phyloP scores from a whole-genome alignment of 352 stramenopile species.

The Globisporangium splendens region DNA sequence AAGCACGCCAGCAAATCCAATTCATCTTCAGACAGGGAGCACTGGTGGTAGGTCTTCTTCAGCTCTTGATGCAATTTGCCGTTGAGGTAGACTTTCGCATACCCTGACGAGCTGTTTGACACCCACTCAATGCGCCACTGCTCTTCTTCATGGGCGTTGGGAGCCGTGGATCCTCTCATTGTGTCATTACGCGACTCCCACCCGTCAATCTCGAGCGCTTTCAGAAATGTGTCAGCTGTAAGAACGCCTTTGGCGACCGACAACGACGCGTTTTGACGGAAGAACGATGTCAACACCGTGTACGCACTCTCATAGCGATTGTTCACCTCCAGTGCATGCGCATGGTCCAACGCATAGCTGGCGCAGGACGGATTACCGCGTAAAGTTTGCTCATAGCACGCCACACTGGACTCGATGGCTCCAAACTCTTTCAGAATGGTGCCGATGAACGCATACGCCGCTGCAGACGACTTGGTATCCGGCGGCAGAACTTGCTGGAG shows the following conservation, averaged over 20 bases:
- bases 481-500: constrained; percentile 38
- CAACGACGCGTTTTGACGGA: constrained; percentile 31
- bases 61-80: neutral
- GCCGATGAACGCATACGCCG: constrained; percentile 69
- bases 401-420: constrained; percentile 41
- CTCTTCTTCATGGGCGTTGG: neutral
- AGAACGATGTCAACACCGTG: constrained; percentile 35
- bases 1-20: constrained; percentile 76
- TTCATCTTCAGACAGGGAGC: constrained; percentile 33
- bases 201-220: constrained; percentile 24
- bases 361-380: constrained; percentile 32
- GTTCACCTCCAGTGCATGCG: constrained; percentile 52
- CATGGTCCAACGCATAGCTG: constrained; percentile 64
- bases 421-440: constrained; percentile 75
- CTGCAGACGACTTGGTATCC: constrained; percentile 34
- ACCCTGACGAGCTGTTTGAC: constrained; percentile 5
- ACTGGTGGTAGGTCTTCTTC: neutral
- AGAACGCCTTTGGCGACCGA: constrained; percentile 23
- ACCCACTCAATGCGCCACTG: constrained; percentile 29
- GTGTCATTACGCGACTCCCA: constrained; percentile 10
- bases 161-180: neutral
- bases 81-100: constrained; percentile 23
- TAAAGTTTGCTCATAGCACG: constrained; percentile 57
- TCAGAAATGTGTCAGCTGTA: constrained; percentile 23
- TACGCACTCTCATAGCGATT: constrained; percentile 44